Evolutionary conservation across 1,284 basidiomycete genomes (phyloP), one percentile per base, ranked within the genome.

Genomic region (Mycena sp.): DNA sequence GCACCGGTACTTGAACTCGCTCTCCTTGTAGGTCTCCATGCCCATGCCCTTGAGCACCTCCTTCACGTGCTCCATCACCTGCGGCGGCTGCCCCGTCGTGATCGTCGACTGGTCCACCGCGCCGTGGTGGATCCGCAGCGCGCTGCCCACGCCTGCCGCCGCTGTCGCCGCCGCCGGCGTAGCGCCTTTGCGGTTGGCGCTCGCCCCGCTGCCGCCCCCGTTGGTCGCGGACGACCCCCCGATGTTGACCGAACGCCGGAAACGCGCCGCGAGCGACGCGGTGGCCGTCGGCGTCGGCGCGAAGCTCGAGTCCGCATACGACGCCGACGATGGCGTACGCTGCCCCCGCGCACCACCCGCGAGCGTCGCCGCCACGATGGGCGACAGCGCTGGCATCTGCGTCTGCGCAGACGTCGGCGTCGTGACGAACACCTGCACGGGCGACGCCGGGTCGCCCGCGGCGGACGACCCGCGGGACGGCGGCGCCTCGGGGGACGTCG

Each of bases 81-180:
- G 92, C 6, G 89, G 86, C 17, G 97, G 96, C 21, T 89, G 82
- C 23, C 89, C 86, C 10, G 91, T 94, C n/a, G 96, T 98, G 68
- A 99, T 87, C 32, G 91, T 97, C 26, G 90, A 90, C 74, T 94
- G 93, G 77, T 99, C 97, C 25, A 99, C 92, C 2, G 96, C 91
- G 68, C 97, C 97, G 68, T 94, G 91, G 74, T 99, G 97, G 46
- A 93, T 87, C n/a, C 94, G 88, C 57, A 99, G 81, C 60, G 86
- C 87, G 43, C 83, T 83, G 64, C 89, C 88, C 58, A 45, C 38
- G 6, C 10, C 23, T 7, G 57, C 23, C 29, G 63, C 32, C 26
- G 40, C 38, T 9, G 35, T 67, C 12, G 54, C 28, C 11, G 44
- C 67, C 16, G 59, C 21, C 43, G n/a, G n/a, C n/a, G n/a, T n/a